Conservation (phyloP, 2,329 filamentous ascomycete genomes). For the Paracoccidioides lutzii region DNA sequence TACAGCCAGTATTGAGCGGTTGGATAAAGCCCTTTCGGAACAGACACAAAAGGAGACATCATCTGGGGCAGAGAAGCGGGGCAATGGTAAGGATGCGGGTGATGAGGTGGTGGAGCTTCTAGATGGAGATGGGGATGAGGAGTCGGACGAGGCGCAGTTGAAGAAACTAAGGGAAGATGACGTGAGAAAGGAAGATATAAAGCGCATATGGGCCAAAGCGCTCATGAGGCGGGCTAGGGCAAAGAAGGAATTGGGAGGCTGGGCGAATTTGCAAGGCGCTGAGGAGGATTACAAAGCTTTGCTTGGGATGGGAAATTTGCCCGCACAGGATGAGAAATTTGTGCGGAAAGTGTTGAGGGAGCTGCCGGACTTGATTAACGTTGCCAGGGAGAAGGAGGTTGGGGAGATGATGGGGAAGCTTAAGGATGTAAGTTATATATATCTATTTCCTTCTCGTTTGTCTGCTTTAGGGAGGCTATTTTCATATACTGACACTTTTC, state of each 20-base stretch:
- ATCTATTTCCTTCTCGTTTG: neutral
- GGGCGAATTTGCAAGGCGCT: slow-evolving; percentile 67
- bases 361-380: slow-evolving; percentile 57
- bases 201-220: slow-evolving; percentile 68
- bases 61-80: slow-evolving; percentile 13
- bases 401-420: slow-evolving; percentile 96
- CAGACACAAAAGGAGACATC: slow-evolving; percentile 15
- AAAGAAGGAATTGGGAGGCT: slow-evolving; percentile 57
- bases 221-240: slow-evolving; percentile 68
- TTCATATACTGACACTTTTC: slow-evolving; percentile 8
- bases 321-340: slow-evolving; percentile 51
- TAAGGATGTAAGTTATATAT: slow-evolving; percentile 49
- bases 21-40: slow-evolving; percentile 49
- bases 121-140: slow-evolving; percentile 25
- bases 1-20: slow-evolving; percentile 55
- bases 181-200: slow-evolving; percentile 48
- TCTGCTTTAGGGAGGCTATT: neutral
- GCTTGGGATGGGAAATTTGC: slow-evolving; percentile 46
- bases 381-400: slow-evolving; percentile 76
- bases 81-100: slow-evolving; percentile 9
- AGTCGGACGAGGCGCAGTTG: slow-evolving; percentile 31
- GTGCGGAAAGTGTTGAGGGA: slow-evolving; percentile 53
- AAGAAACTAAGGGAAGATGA: slow-evolving; percentile 32
- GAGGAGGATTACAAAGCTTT: slow-evolving; percentile 68
- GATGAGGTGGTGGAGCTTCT: slow-evolving; percentile 37